Evolutionary conservation across 2,329 filamentous ascomycete species (phyloP).

Genomic region (Rasamsonia emersonii): DNA sequence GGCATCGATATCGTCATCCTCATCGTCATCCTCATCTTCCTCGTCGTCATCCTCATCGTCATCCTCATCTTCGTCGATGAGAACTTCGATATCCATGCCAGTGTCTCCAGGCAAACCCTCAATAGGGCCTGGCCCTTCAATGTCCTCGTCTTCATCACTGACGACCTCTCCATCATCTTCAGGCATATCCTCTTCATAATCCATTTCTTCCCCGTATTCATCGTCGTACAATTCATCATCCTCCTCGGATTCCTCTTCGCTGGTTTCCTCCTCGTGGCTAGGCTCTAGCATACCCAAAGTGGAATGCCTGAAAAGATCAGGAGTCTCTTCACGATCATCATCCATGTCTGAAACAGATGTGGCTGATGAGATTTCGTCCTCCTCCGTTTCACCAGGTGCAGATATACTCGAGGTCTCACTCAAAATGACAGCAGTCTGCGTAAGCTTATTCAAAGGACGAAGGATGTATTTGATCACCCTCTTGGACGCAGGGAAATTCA

Average conservation of each 20-base stretch:
- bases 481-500: conserved; percentile 89
- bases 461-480: conserved; percentile 94
- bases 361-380: conserved; percentile 79
- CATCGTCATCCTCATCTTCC: conserved; percentile 51
- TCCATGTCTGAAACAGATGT: conserved; percentile 85
- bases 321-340: conserved; percentile 84
- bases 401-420: conserved; percentile 73
- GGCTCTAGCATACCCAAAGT: conserved; percentile 91
- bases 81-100: conserved; percentile 72
- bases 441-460: conserved; percentile 77
- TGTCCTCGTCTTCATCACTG: conserved; percentile 78
- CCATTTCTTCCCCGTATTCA: conserved; percentile 81
- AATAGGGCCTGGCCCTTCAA: conserved; percentile 67
- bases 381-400: conserved; percentile 59
- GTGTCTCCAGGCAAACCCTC: conserved; percentile 55
- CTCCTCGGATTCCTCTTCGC: conserved; percentile 60
- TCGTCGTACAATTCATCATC: conserved; percentile 92
- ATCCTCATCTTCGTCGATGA: conserved; percentile 63
- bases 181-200: conserved; percentile 76
- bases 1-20: conserved; percentile 45
- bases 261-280: conserved; percentile 71
- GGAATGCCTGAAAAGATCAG: conserved; percentile 93
- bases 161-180: conserved; percentile 77
- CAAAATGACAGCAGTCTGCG: conserved; percentile 74
- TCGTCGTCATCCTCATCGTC: conserved; percentile 51